phyloP scores from a whole-genome alignment of 192 early-diverging fungal genomes.

The Umbelopsis isabellina region DNA sequence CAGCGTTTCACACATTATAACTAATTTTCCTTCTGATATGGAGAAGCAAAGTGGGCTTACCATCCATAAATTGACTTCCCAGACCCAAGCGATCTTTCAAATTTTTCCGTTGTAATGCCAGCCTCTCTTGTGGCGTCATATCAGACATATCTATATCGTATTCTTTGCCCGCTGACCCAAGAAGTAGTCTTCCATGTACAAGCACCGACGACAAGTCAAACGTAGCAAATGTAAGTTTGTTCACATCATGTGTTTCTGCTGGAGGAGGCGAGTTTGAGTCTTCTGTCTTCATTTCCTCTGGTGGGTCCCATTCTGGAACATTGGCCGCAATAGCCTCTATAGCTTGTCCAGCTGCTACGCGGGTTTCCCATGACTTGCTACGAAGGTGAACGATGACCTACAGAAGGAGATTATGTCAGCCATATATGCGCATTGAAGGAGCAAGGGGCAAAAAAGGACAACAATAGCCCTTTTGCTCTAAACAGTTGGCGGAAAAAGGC shows the following conservation, averaged over 20 bases:
- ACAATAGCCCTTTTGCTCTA: not conserved
- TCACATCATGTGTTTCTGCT: conserved; percentile 37
- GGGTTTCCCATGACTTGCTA: conserved; percentile 93
- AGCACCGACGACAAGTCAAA: conserved; percentile 88
- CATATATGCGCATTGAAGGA: conserved; percentile 17
- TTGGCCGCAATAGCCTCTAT: conserved; percentile 90
- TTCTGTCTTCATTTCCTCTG: not conserved
- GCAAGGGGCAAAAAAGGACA: not conserved
- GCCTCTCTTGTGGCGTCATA: conserved; percentile 80
- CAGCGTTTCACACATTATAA: conserved; percentile 3
- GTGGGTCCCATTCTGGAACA: conserved; percentile 85
- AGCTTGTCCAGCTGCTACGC: conserved; percentile 90
- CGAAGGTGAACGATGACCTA: conserved; percentile 85
- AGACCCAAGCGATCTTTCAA: conserved; percentile 85
- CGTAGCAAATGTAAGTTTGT: conserved; percentile 72
- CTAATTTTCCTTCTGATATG: not conserved
- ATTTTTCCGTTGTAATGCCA: conserved; percentile 81
- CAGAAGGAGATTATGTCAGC: not conserved
- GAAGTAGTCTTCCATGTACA: conserved; percentile 71
- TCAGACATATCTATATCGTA: conserved; percentile 84
- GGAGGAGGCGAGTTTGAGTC: conserved; percentile 26
- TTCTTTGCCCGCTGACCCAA: conserved; percentile 90
- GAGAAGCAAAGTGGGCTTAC: conserved; percentile 38
- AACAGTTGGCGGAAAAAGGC: not conserved
- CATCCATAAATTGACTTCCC: conserved; percentile 87